These are phyloP conservation scores for Monascus purpureus DNA, from an alignment of 495 filamentous ascomycete species.

Conservation along the genomic window DNA sequence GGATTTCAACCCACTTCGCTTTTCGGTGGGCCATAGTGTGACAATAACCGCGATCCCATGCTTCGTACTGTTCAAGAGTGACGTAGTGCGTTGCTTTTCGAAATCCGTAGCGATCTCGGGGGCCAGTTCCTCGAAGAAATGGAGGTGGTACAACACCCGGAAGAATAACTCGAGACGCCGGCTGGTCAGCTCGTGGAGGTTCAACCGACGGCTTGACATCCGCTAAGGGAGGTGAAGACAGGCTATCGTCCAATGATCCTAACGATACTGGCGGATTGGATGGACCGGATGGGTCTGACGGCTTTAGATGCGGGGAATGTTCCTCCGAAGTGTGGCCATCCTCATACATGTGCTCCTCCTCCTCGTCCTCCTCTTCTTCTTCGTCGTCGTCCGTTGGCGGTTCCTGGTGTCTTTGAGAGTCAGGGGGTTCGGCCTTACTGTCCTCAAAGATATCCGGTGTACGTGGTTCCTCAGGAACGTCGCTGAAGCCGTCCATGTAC, in stretches of 20 bases:
- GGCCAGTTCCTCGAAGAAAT: conserved; percentile 16
- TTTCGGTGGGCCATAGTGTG: conserved; percentile 53
- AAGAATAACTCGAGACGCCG: conserved; percentile 26
- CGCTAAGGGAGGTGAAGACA: conserved; percentile 10
- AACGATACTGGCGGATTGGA: conserved; percentile 7
- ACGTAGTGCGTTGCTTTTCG: conserved; percentile 76
- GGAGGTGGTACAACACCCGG: conserved; percentile 28
- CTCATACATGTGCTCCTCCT: conserved; percentile 3
- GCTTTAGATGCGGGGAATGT: conserved; percentile 7
- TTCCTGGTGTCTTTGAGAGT: conserved; percentile 5
- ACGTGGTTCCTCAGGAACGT: conserved; percentile 32
- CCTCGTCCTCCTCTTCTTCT: not conserved
- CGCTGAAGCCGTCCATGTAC: conserved; percentile 74
- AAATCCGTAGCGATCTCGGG: conserved; percentile 82
- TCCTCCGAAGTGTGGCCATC: conserved; percentile 11
- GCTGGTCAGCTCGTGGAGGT: conserved; percentile 10
- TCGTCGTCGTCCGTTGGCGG: not conserved
- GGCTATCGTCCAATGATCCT: conserved; percentile 2
- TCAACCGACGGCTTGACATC: conserved; percentile 12
- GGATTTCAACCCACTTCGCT: conserved; percentile 66
- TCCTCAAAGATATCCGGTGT: conserved; percentile 19
- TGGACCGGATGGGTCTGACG: conserved; percentile 6
- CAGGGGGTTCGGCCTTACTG: conserved; percentile 19
- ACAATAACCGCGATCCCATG: conserved; percentile 61
- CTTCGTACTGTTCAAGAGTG: conserved; percentile 60